A percentile compares a stretch with the other conserved stretches of the same genome.
phyloP scores from a whole-genome alignment of 805 yeast species.

The Sugiyamaella qingdaonensis region DNA sequence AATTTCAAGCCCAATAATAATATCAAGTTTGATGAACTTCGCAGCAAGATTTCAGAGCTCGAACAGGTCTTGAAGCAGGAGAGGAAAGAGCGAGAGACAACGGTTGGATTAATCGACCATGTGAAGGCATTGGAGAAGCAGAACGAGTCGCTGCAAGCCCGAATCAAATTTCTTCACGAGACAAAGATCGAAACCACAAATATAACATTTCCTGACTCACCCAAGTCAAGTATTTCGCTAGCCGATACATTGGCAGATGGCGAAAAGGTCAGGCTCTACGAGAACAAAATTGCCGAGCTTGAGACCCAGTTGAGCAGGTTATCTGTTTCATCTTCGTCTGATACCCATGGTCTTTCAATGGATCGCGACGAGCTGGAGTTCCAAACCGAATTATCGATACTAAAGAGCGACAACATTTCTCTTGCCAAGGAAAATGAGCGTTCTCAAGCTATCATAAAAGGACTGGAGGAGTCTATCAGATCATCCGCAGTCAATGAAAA shows the following conservation, averaged over 20 bases:
- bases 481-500: constrained; percentile 9
- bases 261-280: constrained; percentile 10
- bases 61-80: constrained; percentile 27
- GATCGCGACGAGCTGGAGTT: constrained; percentile 12
- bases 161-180: background rate
- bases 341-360: constrained; percentile 1
- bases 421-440: constrained; percentile 18
- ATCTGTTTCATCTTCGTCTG: constrained; percentile 1
- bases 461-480: constrained; percentile 17
- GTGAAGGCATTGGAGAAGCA: constrained; percentile 14
- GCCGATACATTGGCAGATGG: constrained; percentile 14
- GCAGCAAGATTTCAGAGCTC: constrained; percentile 26
- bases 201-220: constrained; percentile 2
- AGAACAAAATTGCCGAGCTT: constrained; percentile 16
- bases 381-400: constrained; percentile 22
- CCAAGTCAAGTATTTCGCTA: constrained; percentile 5
- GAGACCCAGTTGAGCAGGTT: constrained; percentile 10
- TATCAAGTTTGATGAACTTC: constrained; percentile 26
- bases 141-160: background rate
- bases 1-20: constrained; percentile 4
- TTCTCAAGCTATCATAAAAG: constrained; percentile 11
- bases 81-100: constrained; percentile 21
- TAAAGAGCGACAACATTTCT: constrained; percentile 19
- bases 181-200: background rate
- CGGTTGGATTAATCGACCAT: constrained; percentile 20